A percentile compares a stretch with the other conserved stretches of the same genome.
Evolutionary conservation across 257 asterid species (phyloP).

Genomic region (Solanum lignicaule): DNA sequence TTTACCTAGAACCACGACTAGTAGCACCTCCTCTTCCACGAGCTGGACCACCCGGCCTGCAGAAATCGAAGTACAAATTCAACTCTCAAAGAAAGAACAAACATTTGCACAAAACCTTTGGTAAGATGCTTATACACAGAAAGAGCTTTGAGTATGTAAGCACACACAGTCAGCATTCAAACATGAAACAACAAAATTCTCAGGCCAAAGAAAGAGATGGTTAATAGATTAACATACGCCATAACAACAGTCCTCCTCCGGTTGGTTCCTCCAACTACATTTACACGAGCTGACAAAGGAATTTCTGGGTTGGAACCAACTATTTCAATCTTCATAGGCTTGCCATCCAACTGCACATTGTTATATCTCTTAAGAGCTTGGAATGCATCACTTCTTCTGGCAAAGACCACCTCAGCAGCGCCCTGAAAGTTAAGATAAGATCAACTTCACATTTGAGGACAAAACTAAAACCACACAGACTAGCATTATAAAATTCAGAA

Average conservation of each 20-base stretch:
- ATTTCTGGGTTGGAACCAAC: slow-evolving; percentile 37
- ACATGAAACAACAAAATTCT: neutral
- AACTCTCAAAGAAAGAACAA: neutral
- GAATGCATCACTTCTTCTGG: slow-evolving; percentile 74
- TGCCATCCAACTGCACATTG: slow-evolving; percentile 82
- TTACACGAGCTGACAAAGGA: slow-evolving; percentile 60
- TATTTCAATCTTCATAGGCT: slow-evolving; percentile 81
- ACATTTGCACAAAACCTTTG: neutral
- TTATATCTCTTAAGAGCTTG: slow-evolving; percentile 71
- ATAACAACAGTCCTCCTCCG: slow-evolving; percentile 57
- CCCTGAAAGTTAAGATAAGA: slow-evolving; percentile 33
- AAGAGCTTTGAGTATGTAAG: neutral
- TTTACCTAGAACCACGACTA: slow-evolving; percentile 47
- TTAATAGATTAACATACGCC: slow-evolving; percentile 33
- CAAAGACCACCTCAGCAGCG: slow-evolving; percentile 74
- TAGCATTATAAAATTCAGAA: neutral
- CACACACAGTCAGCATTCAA: neutral
- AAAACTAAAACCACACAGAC: neutral
- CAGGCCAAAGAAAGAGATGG: neutral
- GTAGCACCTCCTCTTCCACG: slow-evolving; percentile 46
- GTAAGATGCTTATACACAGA: neutral
- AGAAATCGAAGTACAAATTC: neutral
- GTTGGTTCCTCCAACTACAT: slow-evolving; percentile 54
- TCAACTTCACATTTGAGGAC: neutral
- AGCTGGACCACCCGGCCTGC: slow-evolving; percentile 23